Evolutionary conservation across 2,329 filamentous ascomycete genomes (phyloP).

Genomic region (Pseudofabraea citricarpa): DNA sequence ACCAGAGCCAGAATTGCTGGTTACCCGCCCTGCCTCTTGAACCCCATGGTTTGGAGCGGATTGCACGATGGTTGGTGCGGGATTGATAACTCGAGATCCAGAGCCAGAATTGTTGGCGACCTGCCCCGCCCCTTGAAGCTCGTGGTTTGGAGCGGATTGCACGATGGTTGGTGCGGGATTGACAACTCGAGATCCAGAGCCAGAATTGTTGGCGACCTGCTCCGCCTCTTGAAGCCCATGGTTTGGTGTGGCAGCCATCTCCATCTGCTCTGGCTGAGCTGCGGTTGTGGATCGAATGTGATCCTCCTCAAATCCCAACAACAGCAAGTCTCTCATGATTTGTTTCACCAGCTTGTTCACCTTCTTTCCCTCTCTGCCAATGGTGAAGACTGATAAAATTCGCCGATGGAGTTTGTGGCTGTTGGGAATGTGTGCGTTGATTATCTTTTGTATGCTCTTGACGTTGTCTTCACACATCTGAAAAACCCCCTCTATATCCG

Average conservation of each 20-base stretch:
- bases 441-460: no score
- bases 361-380: conserved; percentile 19
- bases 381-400: no score
- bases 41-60: conserved; percentile 5
- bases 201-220: background rate
- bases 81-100: conserved; percentile 1
- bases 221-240: conserved; percentile 1
- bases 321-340: conserved; percentile 23
- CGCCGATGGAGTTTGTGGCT: no score
- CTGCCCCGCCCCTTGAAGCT: conserved; percentile 2
- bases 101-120: conserved; percentile 2
- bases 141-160: conserved; percentile 4
- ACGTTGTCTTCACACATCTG: no score
- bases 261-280: conserved; percentile 6
- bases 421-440: no score
- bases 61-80: background rate
- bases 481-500: no score
- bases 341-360: conserved; percentile 24
- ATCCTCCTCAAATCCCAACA: conserved; percentile 13
- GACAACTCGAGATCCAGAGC: conserved; percentile 2
- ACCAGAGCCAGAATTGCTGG: conserved; percentile 3
- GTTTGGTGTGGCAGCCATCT: conserved; percentile 8
- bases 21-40: conserved; percentile 3
- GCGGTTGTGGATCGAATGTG: conserved; percentile 8
- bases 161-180: background rate